phyloP scores from a whole-genome alignment of 345 rosid genomes.

The Firmiana major region DNA sequence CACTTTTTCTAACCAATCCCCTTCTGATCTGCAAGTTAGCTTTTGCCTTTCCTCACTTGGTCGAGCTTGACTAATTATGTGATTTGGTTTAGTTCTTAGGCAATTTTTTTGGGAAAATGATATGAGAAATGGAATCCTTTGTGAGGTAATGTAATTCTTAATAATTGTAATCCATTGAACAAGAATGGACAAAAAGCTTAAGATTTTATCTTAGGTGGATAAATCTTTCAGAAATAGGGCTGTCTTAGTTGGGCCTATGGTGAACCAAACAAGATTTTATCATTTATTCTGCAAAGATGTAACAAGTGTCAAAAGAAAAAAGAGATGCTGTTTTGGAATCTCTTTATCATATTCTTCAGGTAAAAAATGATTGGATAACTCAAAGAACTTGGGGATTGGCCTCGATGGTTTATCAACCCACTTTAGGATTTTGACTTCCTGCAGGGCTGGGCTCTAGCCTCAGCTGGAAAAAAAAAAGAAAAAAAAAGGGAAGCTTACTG shows the following conservation, averaged over 20 bases:
- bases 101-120: not conserved
- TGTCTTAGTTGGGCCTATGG: not conserved
- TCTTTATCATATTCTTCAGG: not conserved
- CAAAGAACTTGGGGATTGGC: not conserved
- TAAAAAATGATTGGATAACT: not conserved
- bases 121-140: not conserved
- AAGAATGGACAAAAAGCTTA: not conserved
- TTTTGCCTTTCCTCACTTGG: not conserved
- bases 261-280: not conserved
- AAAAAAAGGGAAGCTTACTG: not conserved
- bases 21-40: not conserved
- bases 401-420: not conserved
- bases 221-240: not conserved
- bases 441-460: not conserved
- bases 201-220: not conserved
- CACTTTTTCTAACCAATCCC: not conserved
- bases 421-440: not conserved
- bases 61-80: not conserved
- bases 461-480: not conserved
- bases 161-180: not conserved
- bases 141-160: not conserved
- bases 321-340: not conserved
- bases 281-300: not conserved
- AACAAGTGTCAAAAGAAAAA: not conserved
- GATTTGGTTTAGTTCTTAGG: not conserved